Evolutionary conservation across 495 filamentous ascomycete genomes (phyloP).

Genomic region (Trichodelitschia bisporula): DNA sequence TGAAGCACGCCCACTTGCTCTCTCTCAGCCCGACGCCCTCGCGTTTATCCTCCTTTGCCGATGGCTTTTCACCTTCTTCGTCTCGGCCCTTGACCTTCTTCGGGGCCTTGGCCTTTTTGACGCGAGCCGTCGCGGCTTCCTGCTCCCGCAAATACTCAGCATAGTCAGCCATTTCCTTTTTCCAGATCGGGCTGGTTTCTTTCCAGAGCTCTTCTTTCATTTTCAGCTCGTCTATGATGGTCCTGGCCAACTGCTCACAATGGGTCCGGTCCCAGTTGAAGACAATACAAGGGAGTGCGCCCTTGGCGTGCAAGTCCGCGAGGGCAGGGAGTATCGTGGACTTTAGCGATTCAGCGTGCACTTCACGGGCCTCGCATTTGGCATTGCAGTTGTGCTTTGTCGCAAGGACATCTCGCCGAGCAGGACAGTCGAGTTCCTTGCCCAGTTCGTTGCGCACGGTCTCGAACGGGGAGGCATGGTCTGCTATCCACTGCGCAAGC

Average conservation of each 20-base stretch:
- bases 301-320: conserved; percentile 29
- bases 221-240: conserved; percentile 24
- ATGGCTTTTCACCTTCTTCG: conserved; percentile 18
- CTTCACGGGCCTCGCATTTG: conserved; percentile 3
- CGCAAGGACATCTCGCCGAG: too few species aligned
- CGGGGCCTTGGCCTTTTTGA: conserved; percentile 13
- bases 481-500: conserved; percentile 32
- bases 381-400: neutral
- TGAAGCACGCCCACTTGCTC: conserved; percentile 31
- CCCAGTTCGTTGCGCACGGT: conserved; percentile 21
- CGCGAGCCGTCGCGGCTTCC: conserved; percentile 14
- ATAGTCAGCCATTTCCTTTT: conserved; percentile 24
- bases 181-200: conserved; percentile 29
- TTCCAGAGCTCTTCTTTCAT: conserved; percentile 31
- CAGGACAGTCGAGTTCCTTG: conserved; percentile 13
- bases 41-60: conserved; percentile 28
- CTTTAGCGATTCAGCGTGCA: conserved; percentile 13
- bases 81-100: conserved; percentile 17
- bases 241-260: conserved; percentile 31
- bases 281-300: conserved; percentile 45
- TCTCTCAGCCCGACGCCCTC: conserved; percentile 20
- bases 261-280: conserved; percentile 47
- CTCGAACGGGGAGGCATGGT: conserved; percentile 34
- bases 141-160: conserved; percentile 23
- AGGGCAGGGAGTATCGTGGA: conserved; percentile 33